These are phyloP conservation scores for Hymenochaete sp. DNA, from an alignment of 1,284 basidiomycete genomes.

Conservation along the genomic window DNA sequence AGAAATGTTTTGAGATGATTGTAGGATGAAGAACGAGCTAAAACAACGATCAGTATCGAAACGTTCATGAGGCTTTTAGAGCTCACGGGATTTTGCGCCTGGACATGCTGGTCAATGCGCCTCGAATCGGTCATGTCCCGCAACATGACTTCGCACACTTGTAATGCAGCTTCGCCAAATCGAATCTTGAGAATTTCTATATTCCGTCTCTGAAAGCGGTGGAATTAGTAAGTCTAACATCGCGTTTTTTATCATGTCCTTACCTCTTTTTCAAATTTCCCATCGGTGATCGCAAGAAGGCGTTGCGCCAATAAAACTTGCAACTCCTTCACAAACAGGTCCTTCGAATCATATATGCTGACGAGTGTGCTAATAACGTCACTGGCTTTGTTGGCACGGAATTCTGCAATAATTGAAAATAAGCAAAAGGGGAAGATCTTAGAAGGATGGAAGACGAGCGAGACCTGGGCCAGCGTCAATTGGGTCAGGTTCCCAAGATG, in stretches of 20 bases:
- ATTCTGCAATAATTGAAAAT: slow-evolving; percentile 44
- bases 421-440: too few relatives aligned
- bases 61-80: slow-evolving; percentile 3
- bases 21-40: slow-evolving; percentile 74
- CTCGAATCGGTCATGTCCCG: slow-evolving; percentile 92
- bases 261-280: slow-evolving; percentile 79
- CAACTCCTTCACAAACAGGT: slow-evolving; percentile 88
- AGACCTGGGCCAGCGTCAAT: slow-evolving; percentile 85
- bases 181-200: slow-evolving; percentile 90
- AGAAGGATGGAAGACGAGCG: background rate
- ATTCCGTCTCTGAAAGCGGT: slow-evolving; percentile 64
- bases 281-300: slow-evolving; percentile 70
- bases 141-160: slow-evolving; percentile 94
- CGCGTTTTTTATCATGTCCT: slow-evolving; percentile 19
- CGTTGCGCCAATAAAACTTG: slow-evolving; percentile 83
- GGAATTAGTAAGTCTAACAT: background rate
- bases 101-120: slow-evolving; percentile 77
- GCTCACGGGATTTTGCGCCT: slow-evolving; percentile 59
- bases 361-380: slow-evolving; percentile 92
- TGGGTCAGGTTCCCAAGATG: slow-evolving; percentile 90
- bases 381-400: slow-evolving; percentile 77
- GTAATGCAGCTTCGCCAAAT: slow-evolving; percentile 84
- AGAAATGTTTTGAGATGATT: slow-evolving; percentile 88
- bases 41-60: slow-evolving; percentile 4
- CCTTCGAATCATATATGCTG: slow-evolving; percentile 92